Percentiles rank a stretch among this genome's conserved stretches.
Conservation (phyloP, 192 early-diverging fungal genomes). For the Podila epigama region DNA sequence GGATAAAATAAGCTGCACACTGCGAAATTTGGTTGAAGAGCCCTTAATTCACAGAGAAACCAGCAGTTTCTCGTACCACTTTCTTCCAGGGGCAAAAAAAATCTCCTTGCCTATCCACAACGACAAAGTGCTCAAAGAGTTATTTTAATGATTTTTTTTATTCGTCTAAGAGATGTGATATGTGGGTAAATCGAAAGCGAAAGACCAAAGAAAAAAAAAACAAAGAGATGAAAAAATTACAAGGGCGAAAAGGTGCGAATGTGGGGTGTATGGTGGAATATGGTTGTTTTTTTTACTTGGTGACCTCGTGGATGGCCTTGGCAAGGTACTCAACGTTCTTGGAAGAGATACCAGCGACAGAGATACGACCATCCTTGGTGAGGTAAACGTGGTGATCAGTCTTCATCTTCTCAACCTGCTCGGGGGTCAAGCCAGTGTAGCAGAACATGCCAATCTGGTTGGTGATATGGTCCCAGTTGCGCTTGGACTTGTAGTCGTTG, state of each 20-base stretch:
- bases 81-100: too few relatives aligned
- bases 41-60: too few relatives aligned
- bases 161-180: neutral
- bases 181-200: neutral
- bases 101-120: too few relatives aligned
- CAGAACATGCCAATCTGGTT: conserved; percentile 99
- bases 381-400: conserved; percentile 92
- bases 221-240: conserved; percentile 1
- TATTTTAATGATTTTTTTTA: too few relatives aligned
- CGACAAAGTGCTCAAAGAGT: too few relatives aligned
- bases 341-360: conserved; percentile 94
- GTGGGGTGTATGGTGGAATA: neutral
- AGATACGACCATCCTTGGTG: conserved; percentile 95
- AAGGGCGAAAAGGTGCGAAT: neutral
- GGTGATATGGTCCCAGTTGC: conserved; percentile 92
- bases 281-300: conserved; percentile 63
- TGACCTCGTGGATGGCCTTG: conserved; percentile 93
- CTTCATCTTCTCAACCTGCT: conserved; percentile 82
- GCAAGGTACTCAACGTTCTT: conserved; percentile 96
- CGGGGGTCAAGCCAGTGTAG: conserved; percentile 90
- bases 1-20: too few relatives aligned
- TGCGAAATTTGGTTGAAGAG: too few relatives aligned
- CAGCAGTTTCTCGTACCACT: too few relatives aligned
- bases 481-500: conserved; percentile 81
- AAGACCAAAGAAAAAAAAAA: neutral